These are phyloP conservation scores for Hanseniaspora pseudoguilliermondii DNA, from an alignment of 805 yeast genomes.

Conservation along the genomic window DNA sequence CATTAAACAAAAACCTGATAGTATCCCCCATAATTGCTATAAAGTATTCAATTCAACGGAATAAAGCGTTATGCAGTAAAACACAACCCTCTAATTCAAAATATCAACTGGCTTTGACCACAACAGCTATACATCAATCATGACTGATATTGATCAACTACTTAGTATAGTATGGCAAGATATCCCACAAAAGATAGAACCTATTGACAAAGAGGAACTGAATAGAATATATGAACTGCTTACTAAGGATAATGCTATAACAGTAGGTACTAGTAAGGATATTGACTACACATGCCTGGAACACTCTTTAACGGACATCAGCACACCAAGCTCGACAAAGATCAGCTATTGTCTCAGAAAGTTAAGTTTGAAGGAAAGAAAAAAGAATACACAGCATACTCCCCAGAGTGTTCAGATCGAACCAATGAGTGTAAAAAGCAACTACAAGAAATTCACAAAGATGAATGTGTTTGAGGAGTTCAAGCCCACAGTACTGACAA, in stretches of 20 bases:
- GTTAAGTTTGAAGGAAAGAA: not conserved
- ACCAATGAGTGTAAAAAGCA: not conserved
- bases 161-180: conserved; percentile 4
- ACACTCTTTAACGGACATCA: not conserved
- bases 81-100: too few relatives aligned
- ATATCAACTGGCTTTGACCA: not conserved
- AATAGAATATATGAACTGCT: not conserved
- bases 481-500: not conserved
- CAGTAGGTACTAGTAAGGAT: not conserved
- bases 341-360: not conserved
- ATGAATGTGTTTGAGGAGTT: conserved; percentile 7
- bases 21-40: too few relatives aligned
- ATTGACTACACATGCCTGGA: too few relatives aligned
- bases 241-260: not conserved
- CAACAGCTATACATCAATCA: not conserved
- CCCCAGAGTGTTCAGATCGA: not conserved
- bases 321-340: not conserved
- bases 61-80: too few relatives aligned
- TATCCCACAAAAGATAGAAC: not conserved
- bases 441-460: not conserved
- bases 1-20: too few relatives aligned
- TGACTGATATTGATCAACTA: not conserved
- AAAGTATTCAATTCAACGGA: too few relatives aligned
- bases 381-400: not conserved
- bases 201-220: not conserved